phyloP scores from a whole-genome alignment of 768 basidiomycete genomes.

The Amanita fuliginea region DNA sequence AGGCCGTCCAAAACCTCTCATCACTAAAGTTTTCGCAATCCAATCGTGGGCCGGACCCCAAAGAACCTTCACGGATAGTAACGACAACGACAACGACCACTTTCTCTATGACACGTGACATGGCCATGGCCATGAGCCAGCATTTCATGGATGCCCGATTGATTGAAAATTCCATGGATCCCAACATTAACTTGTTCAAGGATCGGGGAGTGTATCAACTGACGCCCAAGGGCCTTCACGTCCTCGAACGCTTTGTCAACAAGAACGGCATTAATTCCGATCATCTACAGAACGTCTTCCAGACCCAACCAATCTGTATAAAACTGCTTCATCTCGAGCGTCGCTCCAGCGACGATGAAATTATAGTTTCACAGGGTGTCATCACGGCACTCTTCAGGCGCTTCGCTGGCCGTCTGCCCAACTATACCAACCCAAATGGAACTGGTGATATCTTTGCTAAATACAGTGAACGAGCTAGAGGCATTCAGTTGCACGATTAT shows the following conservation, averaged over 20 bases:
- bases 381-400: slow-evolving; percentile 92
- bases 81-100: slow-evolving; percentile 99
- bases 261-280: slow-evolving; percentile 98
- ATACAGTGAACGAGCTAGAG: slow-evolving; percentile 74
- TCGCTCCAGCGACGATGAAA: slow-evolving; percentile 88
- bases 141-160: slow-evolving; percentile 99
- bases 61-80: slow-evolving; percentile 94
- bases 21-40: slow-evolving; percentile 99
- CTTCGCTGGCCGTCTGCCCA: slow-evolving; percentile 84
- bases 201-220: slow-evolving; percentile 93
- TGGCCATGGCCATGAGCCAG: slow-evolving; percentile 99
- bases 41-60: slow-evolving; percentile 95
- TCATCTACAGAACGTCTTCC: slow-evolving; percentile 82
- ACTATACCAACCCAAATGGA: slow-evolving; percentile 46
- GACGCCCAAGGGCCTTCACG: slow-evolving; percentile 96
- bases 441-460: slow-evolving; percentile 53
- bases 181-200: slow-evolving; percentile 84
- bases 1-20: slow-evolving; percentile 86
- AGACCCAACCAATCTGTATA: slow-evolving; percentile 90
- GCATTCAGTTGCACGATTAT: slow-evolving; percentile 59
- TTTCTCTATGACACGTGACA: slow-evolving; percentile 98
- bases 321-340: slow-evolving; percentile 96
- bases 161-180: slow-evolving; percentile 94
- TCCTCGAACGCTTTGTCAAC: slow-evolving; percentile 98
- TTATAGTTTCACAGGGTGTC: slow-evolving; percentile 89